Evolutionary conservation across 2,329 filamentous ascomycete genomes (phyloP), one percentile per base, ranked within the genome.

Genomic region (Aspergillus spinulosporus): DNA sequence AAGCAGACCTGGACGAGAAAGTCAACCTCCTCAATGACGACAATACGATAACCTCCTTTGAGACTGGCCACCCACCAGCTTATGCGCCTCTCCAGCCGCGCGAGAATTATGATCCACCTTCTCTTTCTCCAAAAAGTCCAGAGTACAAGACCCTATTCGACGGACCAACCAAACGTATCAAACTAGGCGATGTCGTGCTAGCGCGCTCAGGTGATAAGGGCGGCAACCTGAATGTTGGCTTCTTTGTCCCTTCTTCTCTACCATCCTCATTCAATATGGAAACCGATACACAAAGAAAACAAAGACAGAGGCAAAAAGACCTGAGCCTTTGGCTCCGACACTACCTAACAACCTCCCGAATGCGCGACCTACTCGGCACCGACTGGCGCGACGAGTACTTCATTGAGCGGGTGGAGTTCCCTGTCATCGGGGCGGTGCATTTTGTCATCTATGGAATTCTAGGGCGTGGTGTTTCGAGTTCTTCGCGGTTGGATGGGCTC

Each of bases 391-490:
- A 78, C 39, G 68, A 73, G 45, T 73, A 72, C 59, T 65, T 67
- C 14, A 64, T 81, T 2, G 78, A 81, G 62, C 64, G 80, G 11
- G 76, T 80, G n/a, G 79, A 81, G 65, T 77, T 82, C 51, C 68
- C 72, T 0, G 62, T 69, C 3, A 71, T 81, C 0, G 65, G 64
- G 34, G 79, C 79, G 0, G 80, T 82, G 15, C 76, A 83, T 59
- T 82, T 80, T 66, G 78, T 81, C 7, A 67, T 81, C 1, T 81
- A 80, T 55, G 79, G 78, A 2, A 70, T 73, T 15, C 63, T 81
- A 12, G 77, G 75, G 0, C 57, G 73, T 0, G 76, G 75, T 0
- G 78, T 83, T 3, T 82, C 78, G 59, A 80, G 79, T 54, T 78
- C 76, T 7, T 73, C 68, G 26, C 63, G 73, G 39, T 59, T 84